Evolutionary conservation across 2,329 filamentous ascomycete species (phyloP), one percentile per base, ranked within the genome.

Genomic region (Xylaria sp.): DNA sequence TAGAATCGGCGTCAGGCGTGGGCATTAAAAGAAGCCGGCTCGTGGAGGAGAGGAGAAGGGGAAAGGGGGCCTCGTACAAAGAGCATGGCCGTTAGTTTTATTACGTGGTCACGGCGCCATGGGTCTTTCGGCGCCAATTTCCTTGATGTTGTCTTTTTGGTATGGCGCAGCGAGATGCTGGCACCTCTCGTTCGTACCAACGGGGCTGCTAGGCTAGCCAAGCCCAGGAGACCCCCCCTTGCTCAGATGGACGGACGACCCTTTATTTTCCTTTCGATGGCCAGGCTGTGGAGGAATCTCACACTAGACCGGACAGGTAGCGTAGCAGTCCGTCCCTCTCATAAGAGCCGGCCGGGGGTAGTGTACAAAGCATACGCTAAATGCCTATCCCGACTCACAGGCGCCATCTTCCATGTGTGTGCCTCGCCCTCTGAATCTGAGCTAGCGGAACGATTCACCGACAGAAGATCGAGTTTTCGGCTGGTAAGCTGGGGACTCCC

Each of bases 1-100:
- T 77, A 73, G 77, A 75, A 77, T 77, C 79, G 78, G 76, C 78
- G 81, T 78, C 80, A 76, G 78, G 79, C 78, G 78, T 79, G 77
- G 81, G 81, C 79, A 81, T 82, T 77, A 72, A 73, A 60, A 64
- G 75, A 80, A 75, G 76, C 75, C 74, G 67, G 75, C 77, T 75
- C 78, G 78, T 79, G 72, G 74, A 68, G 74, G 75, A 74, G 74
- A 69, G 71, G 73, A 73, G 72, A 72, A 72, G 69, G 71, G 74
- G 69, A 72, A 75, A 71, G 71, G 69, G 69, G 72, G 70, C 65
- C 72, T 71, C 71, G 70, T 74, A 71, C 67, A 67, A 67, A 62
- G 65, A 68, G 75, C 74, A 74, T 72, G 73, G 71, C 72, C 74
- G 72, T 73, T 77, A 70, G 65, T 77, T 78, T 77, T 78, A 78